Evolutionary conservation across 495 filamentous ascomycete species (phyloP), one percentile per base, ranked within the genome.

Genomic region (Lasiosphaeriaceae sp.): DNA sequence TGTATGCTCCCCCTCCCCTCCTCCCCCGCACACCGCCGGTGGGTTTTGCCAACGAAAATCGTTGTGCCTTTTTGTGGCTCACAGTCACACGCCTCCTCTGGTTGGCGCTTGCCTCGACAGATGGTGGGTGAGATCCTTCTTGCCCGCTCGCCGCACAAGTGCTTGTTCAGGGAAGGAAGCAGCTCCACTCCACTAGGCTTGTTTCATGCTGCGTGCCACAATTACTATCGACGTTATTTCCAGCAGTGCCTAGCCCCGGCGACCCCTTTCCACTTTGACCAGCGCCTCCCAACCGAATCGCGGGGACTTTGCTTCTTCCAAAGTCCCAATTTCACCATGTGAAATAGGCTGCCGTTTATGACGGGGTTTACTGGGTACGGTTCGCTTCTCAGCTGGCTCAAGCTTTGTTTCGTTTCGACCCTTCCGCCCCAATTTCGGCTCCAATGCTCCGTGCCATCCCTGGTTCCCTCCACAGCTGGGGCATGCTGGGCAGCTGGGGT

Each of bases 111-210:
- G 22, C 11, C 14, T 23, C 23, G n/a, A n/a, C n/a, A 8, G 37
- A 44, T 17, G 34, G 26, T 8, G 29, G 21, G 22, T 39, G 54
- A 16, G 37, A 47, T 47, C 45, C 45, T 26, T 47, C 45, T 12
- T 12, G 19, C n/a, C n/a, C 14, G 5, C 37, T 47, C 9, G 21
- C 11, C 45, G 20, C 11, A 26, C 20, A 26, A 26, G n/a, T 22
- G 45, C n/a, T 47, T 47, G 45, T 1, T 11, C 19, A 21, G 14
- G 52, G 17, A 29, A 19, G 45, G 24, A n/a, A 55, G 29, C 23
- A 31, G n/a, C 49, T 51, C 61, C 61, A 57, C 54, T n/a, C 45
- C n/a, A 29, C 61, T 63, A 57, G 45, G 47, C 57, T 57, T 43
- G 56, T 60, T 63, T 60, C 53, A 57, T 49, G 44, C 16, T 35